Base-by-base conservation (phyloP, 257 asterid genomes). In the Anisodus acutangulus region DNA sequence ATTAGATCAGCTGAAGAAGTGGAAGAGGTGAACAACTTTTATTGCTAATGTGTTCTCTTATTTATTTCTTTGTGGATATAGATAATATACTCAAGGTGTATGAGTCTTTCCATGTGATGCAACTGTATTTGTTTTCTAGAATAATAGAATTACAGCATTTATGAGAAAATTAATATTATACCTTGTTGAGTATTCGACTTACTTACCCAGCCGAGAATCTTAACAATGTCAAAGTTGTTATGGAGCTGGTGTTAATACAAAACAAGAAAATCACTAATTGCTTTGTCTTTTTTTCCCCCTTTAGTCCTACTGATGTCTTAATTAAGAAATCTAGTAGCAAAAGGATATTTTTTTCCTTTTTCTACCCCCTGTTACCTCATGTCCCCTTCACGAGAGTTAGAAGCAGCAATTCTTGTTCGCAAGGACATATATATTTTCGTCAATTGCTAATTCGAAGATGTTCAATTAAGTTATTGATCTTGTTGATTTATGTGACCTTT, bases 1-100 rank as follows among this genome's bases (percentile, higher is more conserved):
- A 92, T 96, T 83, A 90, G 84, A 90, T 88, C 99, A 22, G 99
- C 97, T 85, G 98, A 96, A 87, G 98, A 96, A 89, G 92, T 96
- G 55, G 99, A 96, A 91, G 95, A 94, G 98, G 98, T 94, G 60
- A 70, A 55, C 80, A 10, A 37, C 57, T 49, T 22, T 74, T 16
- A 74, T 74, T 22, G 12, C 59, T 74, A 74, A 74, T 49, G 62
- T 88, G 31, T 74, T n/a, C 13, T 60, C 35, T 59, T 41, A 16
- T 43, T 11, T 69, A 45, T 19, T 49, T 74, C 22, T 49, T 12
- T 45, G 49, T 74, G 62, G 12, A 49, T 49, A 74, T 74, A 22
- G 81, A 49, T 12, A 49, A 22, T n/a, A 74, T 74, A 49, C 81
- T 12, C 12, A 3, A 74, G 45, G 81, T 74, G 22, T 74, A 49